Conservation (phyloP, 164 flowering plant species). For the Pachysandra terminalis region DNA sequence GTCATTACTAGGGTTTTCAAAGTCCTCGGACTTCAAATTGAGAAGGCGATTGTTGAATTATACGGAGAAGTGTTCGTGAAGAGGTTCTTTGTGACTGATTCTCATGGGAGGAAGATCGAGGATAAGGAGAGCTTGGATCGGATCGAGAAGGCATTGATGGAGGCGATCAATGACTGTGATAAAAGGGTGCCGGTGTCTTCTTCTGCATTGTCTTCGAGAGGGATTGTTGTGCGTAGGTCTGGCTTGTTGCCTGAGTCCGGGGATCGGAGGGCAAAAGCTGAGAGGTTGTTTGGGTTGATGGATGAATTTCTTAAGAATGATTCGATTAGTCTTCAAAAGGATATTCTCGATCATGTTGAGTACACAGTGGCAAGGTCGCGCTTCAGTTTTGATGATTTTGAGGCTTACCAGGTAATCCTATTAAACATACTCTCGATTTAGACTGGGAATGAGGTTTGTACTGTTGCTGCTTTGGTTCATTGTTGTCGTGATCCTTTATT, state of each 20-base stretch:
- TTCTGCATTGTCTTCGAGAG: constrained; percentile 20
- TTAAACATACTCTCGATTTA: neutral
- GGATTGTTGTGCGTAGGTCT: constrained; percentile 35
- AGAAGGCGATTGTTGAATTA: constrained; percentile 37
- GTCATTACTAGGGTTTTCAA: constrained; percentile 46
- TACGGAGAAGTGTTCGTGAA: constrained; percentile 41
- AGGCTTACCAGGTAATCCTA: constrained; percentile 51
- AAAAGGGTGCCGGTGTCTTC: neutral
- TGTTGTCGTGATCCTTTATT: neutral
- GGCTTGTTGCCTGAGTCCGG: constrained; percentile 25
- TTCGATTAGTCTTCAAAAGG: constrained; percentile 48
- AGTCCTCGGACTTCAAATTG: constrained; percentile 41
- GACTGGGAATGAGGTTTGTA: neutral
- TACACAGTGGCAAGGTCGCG: constrained; percentile 54
- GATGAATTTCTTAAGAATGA: constrained; percentile 50
- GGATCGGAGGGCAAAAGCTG: constrained; percentile 34
- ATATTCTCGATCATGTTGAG: constrained; percentile 55
- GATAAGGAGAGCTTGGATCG: constrained; percentile 29
- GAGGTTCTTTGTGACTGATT: constrained; percentile 44
- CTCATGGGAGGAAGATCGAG: constrained; percentile 41
- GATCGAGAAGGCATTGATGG: constrained; percentile 42
- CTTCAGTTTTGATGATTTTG: constrained; percentile 62
- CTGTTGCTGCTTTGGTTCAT: neutral
- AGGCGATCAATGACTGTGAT: constrained; percentile 32
- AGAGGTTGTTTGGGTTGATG: constrained; percentile 53